Percentiles rank a stretch among this genome's conserved stretches.
These are phyloP conservation scores for Xylaria curta DNA, from an alignment of 495 filamentous ascomycete species.

Conservation along the genomic window DNA sequence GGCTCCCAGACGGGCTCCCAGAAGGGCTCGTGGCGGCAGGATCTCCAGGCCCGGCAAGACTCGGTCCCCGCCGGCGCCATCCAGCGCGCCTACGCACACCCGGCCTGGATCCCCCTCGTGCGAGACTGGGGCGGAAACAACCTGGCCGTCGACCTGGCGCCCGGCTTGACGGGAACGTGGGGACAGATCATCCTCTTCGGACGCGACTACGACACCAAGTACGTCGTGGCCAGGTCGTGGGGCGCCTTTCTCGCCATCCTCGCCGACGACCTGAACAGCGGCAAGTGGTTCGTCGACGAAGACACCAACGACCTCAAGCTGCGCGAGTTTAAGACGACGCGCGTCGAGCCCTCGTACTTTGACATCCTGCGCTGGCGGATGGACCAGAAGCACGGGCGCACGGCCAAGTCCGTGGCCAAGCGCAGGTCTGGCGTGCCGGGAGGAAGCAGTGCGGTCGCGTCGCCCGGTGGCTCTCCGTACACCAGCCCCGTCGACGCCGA, in stretches of 20 bases:
- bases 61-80: conserved; percentile 85
- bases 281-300: conserved; percentile 89
- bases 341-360: conserved; percentile 91
- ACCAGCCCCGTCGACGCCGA: conserved; percentile 56
- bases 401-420: conserved; percentile 46
- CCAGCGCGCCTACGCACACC: conserved; percentile 92
- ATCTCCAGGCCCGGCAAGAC: conserved; percentile 83
- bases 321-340: conserved; percentile 83
- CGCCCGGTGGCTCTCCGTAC: conserved; percentile 61
- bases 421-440: conserved; percentile 47
- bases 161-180: conserved; percentile 89
- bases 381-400: conserved; percentile 90
- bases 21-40: conserved; percentile 73
- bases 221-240: conserved; percentile 94
- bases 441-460: conserved; percentile 31
- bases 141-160: conserved; percentile 91
- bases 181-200: conserved; percentile 97
- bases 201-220: conserved; percentile 98
- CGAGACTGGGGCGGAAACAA: conserved; percentile 99
- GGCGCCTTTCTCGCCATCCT: conserved; percentile 82
- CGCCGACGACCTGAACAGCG: conserved; percentile 86
- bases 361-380: conserved; percentile 93
- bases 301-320: conserved; percentile 91
- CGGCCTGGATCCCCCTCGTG: conserved; percentile 93
- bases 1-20: conserved; percentile 67